Evolutionary conservation across 495 filamentous ascomycete species (phyloP).

Genomic region (Evernia prunastri): DNA sequence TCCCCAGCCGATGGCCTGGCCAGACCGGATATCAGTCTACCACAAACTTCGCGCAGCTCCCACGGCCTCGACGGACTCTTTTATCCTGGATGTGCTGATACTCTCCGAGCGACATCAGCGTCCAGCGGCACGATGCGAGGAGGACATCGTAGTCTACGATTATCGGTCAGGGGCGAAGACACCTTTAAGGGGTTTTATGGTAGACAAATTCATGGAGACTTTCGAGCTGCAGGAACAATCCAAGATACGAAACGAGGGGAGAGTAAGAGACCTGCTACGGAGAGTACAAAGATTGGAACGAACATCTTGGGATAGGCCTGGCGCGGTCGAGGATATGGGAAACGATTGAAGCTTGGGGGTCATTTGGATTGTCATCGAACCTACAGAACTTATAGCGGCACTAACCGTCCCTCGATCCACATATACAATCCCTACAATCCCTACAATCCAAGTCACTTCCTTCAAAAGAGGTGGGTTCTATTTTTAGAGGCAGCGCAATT

Average conservation of each 20-base stretch:
- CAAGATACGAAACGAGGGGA: conserved; percentile 39
- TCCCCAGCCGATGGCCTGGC: conserved; percentile 74
- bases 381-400: too few species aligned
- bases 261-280: conserved; percentile 49
- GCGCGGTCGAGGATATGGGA: conserved; percentile 67
- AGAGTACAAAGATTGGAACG: conserved; percentile 58
- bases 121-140: conserved; percentile 68
- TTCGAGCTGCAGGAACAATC: conserved; percentile 62
- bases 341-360: background rate
- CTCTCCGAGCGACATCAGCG: conserved; percentile 75
- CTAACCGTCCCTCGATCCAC: too few species aligned
- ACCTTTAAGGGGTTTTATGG: conserved; percentile 58
- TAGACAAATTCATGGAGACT: conserved; percentile 56
- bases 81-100: conserved; percentile 55
- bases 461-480: background rate
- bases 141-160: conserved; percentile 83
- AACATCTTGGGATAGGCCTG: conserved; percentile 65
- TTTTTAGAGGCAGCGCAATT: too few species aligned
- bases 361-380: background rate
- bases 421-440: too few species aligned
- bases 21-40: conserved; percentile 80
- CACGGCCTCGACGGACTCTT: conserved; percentile 42
- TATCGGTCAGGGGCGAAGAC: conserved; percentile 53
- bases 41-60: conserved; percentile 66
- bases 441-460: too few species aligned